Base-by-base conservation (phyloP, 1,284 basidiomycete genomes). In the Rugosomyces carneus region DNA sequence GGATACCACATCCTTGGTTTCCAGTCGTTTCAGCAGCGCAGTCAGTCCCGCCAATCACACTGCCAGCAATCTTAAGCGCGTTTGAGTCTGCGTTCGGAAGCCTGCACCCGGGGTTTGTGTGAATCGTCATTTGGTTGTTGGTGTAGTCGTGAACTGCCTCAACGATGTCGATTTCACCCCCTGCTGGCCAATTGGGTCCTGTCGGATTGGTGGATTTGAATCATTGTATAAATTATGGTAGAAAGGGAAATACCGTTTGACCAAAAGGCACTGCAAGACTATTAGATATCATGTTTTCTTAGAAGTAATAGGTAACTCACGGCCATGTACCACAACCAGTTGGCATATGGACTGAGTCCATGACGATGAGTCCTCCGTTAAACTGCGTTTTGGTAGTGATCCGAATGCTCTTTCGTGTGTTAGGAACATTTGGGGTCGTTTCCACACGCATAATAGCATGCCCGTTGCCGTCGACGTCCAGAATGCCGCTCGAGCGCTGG, bases 301-400 rank as follows among this genome's bases (percentile, higher is more conserved):
- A 39, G 11, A 41, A 37, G 8, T 19, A 15, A 38, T 27, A 32
- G 16, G 26, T 18, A n/a, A 71, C 70, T 63, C 52, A 80, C 78
- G 85, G 86, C 85, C 91, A 93, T 7, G 82, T 84, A 32, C 84
- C 91, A 63, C 91, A 94, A 5, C 92, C 92, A 1, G 82, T 84
- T 1, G 91, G 91, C 84, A 93, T 92, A 64, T 94, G 91, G n/a
- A 81, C 72, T 11, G 89, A 76, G 62, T 93, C 89, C 71, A 93
- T 75, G 47, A 93, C 72, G 50, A 92, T 71, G 34, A 93, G 70
- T 13, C 81, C 88, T 37, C 79, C 76, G 37, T 75, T 83, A 60
- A 79, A 89, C 1, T 69, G 66, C 50, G 70, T 62, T 40, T 81
- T 68, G 0, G 85, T 83, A 44, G 81, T 80, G 44, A 94, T 84